Percentiles rank a stretch among this genome's conserved stretches.
Conservation (phyloP, 2,329 filamentous ascomycete species). For the Celoporthe dispersa region DNA sequence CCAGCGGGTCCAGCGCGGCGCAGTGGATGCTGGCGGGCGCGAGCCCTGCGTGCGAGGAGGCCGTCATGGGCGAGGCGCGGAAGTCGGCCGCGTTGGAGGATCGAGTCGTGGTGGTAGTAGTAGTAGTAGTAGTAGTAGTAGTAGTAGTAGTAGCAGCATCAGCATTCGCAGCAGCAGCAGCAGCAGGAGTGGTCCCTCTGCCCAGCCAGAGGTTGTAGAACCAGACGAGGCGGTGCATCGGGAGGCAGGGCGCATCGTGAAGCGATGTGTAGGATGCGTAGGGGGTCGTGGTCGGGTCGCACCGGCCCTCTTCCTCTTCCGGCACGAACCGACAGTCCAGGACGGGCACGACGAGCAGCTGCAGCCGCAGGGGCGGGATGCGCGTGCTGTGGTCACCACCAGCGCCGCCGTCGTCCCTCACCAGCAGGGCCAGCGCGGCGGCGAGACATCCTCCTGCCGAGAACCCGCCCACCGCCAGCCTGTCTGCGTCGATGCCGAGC, state of each 20-base stretch:
- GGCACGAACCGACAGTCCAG: constrained; percentile 42
- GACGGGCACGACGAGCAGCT: constrained; percentile 42
- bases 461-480: constrained; percentile 24
- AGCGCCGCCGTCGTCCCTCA: constrained; percentile 5
- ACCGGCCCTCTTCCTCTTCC: constrained; percentile 36
- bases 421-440: constrained; percentile 23
- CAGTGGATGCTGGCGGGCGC: constrained; percentile 41
- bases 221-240: constrained; percentile 41
- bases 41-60: constrained; percentile 39
- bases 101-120: no score
- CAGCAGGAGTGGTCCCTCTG: no score
- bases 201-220: constrained; percentile 45
- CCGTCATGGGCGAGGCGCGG: constrained; percentile 41
- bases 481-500: constrained; percentile 20
- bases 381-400: not conserved
- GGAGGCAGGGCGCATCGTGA: constrained; percentile 42
- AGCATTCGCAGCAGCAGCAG: no score
- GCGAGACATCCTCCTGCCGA: constrained; percentile 26
- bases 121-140: no score
- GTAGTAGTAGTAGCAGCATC: no score
- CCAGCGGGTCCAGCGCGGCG: constrained; percentile 42
- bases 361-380: constrained; percentile 38
- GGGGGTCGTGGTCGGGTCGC: constrained; percentile 34
- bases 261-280: constrained; percentile 40
- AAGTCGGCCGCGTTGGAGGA: constrained; percentile 37